A percentile compares a stretch with the other conserved stretches of the same genome.
Evolutionary conservation across 495 filamentous ascomycete species (phyloP).

Genomic region (Neohortaea acidophila): DNA sequence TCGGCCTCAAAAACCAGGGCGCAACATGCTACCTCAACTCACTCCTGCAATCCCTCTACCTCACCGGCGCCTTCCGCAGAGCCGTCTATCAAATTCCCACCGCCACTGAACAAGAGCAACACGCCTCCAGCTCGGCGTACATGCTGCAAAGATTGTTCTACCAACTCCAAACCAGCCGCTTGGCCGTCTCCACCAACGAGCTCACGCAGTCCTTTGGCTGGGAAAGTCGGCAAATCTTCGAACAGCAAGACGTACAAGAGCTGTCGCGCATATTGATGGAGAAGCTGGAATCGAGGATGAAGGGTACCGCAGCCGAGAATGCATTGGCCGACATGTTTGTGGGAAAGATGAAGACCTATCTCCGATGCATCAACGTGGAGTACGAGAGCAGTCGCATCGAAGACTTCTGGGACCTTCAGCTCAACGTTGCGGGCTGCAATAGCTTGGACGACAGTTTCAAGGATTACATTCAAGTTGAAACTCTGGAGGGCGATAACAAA

Average conservation of each 20-base stretch:
- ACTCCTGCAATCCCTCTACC: slow-evolving; percentile 87
- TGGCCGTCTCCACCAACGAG: slow-evolving; percentile 77
- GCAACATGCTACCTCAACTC: slow-evolving; percentile 98
- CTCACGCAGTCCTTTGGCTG: slow-evolving; percentile 93
- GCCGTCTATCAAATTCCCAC: slow-evolving; percentile 85
- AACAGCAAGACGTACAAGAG: slow-evolving; percentile 98
- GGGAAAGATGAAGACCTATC: slow-evolving; percentile 94
- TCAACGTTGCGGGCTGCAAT: slow-evolving; percentile 89
- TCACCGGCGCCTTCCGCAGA: slow-evolving; percentile 95
- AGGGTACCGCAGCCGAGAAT: slow-evolving; percentile 88
- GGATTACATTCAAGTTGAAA: slow-evolving; percentile 93
- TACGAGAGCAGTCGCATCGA: slow-evolving; percentile 90
- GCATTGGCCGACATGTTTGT: slow-evolving; percentile 80
- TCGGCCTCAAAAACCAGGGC: slow-evolving; percentile 92
- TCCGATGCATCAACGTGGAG: slow-evolving; percentile 94
- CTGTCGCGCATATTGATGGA: slow-evolving; percentile 94
- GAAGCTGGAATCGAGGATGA: slow-evolving; percentile 90
- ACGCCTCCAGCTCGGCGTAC: slow-evolving; percentile 75
- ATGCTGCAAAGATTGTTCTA: slow-evolving; percentile 90
- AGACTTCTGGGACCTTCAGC: slow-evolving; percentile 97
- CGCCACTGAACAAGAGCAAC: slow-evolving; percentile 59
- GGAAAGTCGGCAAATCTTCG: slow-evolving; percentile 96
- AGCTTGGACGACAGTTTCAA: slow-evolving; percentile 87
- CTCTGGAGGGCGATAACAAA: slow-evolving; percentile 94
- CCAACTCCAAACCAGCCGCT: slow-evolving; percentile 67